Evolutionary conservation across 768 basidiomycete species (phyloP), one percentile per base, ranked within the genome.

Genomic region (Phlebiopsis gigantea): DNA sequence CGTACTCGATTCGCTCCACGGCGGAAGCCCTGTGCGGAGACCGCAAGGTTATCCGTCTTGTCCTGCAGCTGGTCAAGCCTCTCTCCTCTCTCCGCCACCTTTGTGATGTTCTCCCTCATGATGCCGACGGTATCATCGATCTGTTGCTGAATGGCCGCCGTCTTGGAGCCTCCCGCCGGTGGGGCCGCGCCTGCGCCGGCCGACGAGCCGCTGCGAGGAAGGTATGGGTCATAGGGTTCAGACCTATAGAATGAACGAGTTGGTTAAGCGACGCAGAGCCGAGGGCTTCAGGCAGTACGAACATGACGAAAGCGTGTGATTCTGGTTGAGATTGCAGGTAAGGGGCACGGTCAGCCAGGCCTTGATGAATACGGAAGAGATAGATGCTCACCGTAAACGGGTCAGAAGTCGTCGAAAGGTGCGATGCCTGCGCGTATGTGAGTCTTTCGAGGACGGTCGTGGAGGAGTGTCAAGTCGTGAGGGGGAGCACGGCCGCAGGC

Each of bases 11-110:
- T 98, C 52, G 97, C 97, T 62, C 97, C 95, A 62, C 93, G 82
- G 60, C 94, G 87, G 84, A 99, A 99, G 25, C 94, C 93, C 76
- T 99, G 96, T n/a, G 97, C 97, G 24, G 94, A 97, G 42, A 96
- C 91, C 28, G 97, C 96, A 55, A 99, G 83, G 69, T 88, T 97
- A 74, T 99, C 97, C 97, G 97, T 99, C 82, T 98, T 98, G 74
- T 97, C 96, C 73, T 98, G 96, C 62, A 98, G 74, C 48, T 88
- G 87, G 68, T 98, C 94, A 61, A 99, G 75, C 62, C 93, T 74
- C 75, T 98, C 96, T 66, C 95, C 95, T 67, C 97, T 76, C 77
- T 98, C 94, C 15, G 93, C 90, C 17, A 96, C 93, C 73, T 93
- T 92, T 59, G 86, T 90, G 67, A 99, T 98, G 73, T 99, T 99